Evolutionary conservation across 306 rosid genomes (phyloP).

Genomic region (Canavalia ensiformis): DNA sequence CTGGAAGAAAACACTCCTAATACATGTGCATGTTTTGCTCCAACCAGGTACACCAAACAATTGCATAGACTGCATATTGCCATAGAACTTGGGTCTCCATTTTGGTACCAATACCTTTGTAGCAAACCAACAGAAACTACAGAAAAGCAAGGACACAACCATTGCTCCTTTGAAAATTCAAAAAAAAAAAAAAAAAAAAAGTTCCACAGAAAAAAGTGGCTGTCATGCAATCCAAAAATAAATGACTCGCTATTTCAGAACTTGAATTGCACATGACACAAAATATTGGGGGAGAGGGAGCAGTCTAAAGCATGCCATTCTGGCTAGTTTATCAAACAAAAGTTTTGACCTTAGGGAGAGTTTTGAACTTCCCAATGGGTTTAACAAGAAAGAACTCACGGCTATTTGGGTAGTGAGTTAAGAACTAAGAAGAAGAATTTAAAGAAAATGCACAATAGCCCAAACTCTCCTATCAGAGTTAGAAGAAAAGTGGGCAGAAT

Average conservation of each 20-base stretch:
- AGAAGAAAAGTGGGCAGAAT: conserved; percentile 31
- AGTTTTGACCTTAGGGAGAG: conserved; percentile 7
- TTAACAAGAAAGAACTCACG: conserved; percentile 6
- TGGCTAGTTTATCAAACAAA: conserved; percentile 27
- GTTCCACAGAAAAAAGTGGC: neutral
- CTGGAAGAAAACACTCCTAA: conserved; percentile 21
- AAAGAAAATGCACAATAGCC: conserved; percentile 19
- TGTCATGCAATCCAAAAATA: conserved; percentile 2
- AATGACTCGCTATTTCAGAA: neutral
- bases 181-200: no score
- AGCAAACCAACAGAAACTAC: neutral
- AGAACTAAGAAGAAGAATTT: neutral
- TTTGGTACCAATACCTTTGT: neutral
- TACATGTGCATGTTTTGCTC: neutral
- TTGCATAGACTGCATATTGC: neutral
- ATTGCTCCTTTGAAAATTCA: neutral
- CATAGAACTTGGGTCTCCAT: no score
- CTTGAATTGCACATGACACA: neutral
- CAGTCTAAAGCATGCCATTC: neutral
- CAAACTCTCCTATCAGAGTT: conserved; percentile 15
- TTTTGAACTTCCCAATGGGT: conserved; percentile 26
- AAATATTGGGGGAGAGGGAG: neutral
- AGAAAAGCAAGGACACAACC: neutral
- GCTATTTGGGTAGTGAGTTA: conserved; percentile 11
- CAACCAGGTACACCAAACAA: neutral